Evolutionary conservation across 805 yeast genomes (phyloP).

Genomic region (Scheffersomyces coipomensis): DNA sequence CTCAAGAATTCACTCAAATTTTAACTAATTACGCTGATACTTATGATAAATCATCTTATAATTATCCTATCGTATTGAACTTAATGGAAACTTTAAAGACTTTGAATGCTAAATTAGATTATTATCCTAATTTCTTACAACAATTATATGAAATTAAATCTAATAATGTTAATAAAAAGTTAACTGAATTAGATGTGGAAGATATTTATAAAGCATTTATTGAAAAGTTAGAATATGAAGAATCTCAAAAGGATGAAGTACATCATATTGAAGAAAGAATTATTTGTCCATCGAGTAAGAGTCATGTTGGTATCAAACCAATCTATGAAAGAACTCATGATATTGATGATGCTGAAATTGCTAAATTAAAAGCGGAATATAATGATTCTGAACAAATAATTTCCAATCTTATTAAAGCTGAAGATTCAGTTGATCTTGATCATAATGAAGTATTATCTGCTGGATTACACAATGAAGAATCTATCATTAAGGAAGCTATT

Average conservation of each 20-base stretch:
- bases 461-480: constrained; percentile 7
- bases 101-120: constrained; percentile 15
- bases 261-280: not conserved
- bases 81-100: constrained; percentile 11
- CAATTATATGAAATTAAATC: constrained; percentile 13
- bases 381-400: constrained; percentile 17
- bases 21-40: constrained; percentile 6
- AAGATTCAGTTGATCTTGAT: constrained; percentile 7
- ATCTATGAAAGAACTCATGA: not conserved
- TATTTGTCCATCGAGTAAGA: not conserved
- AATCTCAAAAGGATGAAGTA: not conserved
- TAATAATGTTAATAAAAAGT: constrained; percentile 5
- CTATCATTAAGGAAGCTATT: constrained; percentile 19
- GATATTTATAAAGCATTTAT: constrained; percentile 17
- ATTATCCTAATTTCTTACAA: constrained; percentile 19
- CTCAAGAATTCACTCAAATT: constrained; percentile 10
- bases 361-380: constrained; percentile 7
- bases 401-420: constrained; percentile 10
- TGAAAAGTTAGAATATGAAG: constrained; percentile 15
- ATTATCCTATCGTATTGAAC: constrained; percentile 9
- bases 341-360: not conserved
- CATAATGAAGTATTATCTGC: constrained; percentile 1
- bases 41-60: constrained; percentile 5
- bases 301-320: not conserved
- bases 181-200: constrained; percentile 13